Evolutionary conservation across 2,329 filamentous ascomycete species (phyloP).

Genomic region (Talaromyces sp.): DNA sequence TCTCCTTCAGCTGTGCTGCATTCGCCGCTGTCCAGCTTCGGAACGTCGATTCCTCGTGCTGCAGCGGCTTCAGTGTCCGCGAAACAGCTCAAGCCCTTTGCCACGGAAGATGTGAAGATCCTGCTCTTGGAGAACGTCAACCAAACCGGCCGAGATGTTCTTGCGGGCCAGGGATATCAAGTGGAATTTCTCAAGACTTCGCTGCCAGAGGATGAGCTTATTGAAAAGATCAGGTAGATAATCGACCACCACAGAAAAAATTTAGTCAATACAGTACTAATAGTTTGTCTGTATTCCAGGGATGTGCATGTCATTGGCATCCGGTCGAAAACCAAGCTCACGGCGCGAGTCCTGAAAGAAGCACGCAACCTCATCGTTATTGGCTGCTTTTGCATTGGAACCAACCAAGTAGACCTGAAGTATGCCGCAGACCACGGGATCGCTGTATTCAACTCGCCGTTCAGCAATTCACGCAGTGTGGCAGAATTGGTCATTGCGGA

Average conservation of each 20-base stretch:
- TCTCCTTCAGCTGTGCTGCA: conserved; percentile 73
- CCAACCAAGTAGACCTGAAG: conserved; percentile 53
- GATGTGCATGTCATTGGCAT: conserved; percentile 98
- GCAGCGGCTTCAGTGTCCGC: conserved; percentile 30
- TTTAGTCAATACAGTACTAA: conserved; percentile 8
- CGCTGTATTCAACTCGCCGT: conserved; percentile 98
- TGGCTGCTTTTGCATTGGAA: conserved; percentile 98
- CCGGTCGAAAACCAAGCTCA: conserved; percentile 95
- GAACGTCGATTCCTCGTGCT: conserved; percentile 37
- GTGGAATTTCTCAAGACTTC: conserved; percentile 89
- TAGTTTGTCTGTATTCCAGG: conserved; percentile 41
- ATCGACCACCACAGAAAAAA: conserved; percentile 1
- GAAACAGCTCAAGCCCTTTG: conserved; percentile 91
- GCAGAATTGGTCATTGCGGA: conserved; percentile 93
- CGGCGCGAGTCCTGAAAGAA: conserved; percentile 74
- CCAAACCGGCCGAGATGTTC: conserved; percentile 76
- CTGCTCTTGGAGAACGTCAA: conserved; percentile 95
- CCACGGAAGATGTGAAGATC: conserved; percentile 94
- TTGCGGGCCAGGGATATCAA: conserved; percentile 85
- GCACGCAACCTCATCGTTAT: conserved; percentile 94
- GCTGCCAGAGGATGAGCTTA: conserved; percentile 84
- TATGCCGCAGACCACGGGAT: conserved; percentile 58
- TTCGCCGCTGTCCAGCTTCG: conserved; percentile 65
- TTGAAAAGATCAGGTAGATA: conserved; percentile 86
- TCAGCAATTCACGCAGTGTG: conserved; percentile 95